Base-by-base conservation (phyloP, 345 rosid species). In the Carallia pectinifolia region DNA sequence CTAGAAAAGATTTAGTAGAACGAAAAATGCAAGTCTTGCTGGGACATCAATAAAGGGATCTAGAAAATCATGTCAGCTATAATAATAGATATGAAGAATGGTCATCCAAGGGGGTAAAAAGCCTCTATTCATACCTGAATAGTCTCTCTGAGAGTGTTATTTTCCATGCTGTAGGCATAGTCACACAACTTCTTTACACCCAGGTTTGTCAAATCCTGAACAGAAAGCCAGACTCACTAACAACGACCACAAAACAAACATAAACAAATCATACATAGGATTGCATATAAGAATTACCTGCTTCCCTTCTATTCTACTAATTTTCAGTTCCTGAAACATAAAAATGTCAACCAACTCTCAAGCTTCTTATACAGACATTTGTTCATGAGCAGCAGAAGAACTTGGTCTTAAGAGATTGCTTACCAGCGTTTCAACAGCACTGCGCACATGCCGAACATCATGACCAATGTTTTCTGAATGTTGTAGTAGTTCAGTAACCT, bases 351-450 rank as follows among this genome's bases (percentile, higher is more conserved):
- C 61, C 65, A 33, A 40, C 23, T 64, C 8, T 19, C 58, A 66
- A 44, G 50, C 17, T 44, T 17, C 12, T 40, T 31, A 8, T 30
- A 55, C 33, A 65, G 59, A 47, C 34, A 13, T 44, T 15, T 10
- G 50, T n/a, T 66, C 52, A n/a, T n/a, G n/a, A 29, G 53, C 56
- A 61, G 39, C 54, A 62, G 13, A 18, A 71, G 47, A 4, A 55
- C 47, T 62, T 53, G 12, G 39, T 31, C 62, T 39, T 50, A 67
- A 67, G 61, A 77, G 61, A 8, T 38, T 44, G 50, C 70, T 77
- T 72, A 95, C 97, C 92, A 95, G 81, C 62, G 77, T 84, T 85
- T 92, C 90, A 66, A 95, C 93, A 40, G 80, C 89, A 78, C 78
- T 75, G 40, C 86, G 85, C 61, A 87, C 90, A 77, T 78, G 69